Evolutionary conservation across 495 filamentous ascomycete species (phyloP).

Genomic region (Aspergillus bertholletiae): DNA sequence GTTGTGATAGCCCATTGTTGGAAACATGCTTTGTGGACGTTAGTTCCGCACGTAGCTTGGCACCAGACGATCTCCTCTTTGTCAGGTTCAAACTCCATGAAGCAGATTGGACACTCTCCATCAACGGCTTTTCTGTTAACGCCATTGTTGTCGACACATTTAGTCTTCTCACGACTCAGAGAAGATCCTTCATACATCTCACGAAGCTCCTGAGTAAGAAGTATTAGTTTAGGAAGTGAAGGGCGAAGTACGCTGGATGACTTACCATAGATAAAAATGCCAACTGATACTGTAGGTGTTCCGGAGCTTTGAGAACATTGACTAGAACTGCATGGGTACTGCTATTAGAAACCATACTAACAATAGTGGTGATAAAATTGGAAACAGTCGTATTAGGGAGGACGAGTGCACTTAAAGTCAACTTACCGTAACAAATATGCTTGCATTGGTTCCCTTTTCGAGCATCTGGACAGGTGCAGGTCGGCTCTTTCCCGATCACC

Average conservation of each 20-base stretch:
- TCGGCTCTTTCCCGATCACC: slow-evolving; percentile 51
- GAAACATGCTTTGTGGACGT: slow-evolving; percentile 72
- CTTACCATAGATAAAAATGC: slow-evolving; percentile 58
- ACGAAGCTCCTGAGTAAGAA: slow-evolving; percentile 53
- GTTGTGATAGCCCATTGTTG: slow-evolving; percentile 64
- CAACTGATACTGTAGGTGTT: slow-evolving; percentile 67
- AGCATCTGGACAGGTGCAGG: slow-evolving; percentile 66
- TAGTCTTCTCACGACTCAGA: slow-evolving; percentile 19
- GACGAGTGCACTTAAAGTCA: not conserved
- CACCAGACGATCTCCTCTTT: slow-evolving; percentile 67
- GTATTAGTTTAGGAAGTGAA: not conserved
- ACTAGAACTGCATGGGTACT: slow-evolving; percentile 50
- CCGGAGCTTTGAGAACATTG: slow-evolving; percentile 60
- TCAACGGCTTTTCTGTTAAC: slow-evolving; percentile 61
- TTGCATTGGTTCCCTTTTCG: slow-evolving; percentile 71
- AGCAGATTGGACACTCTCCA: slow-evolving; percentile 80
- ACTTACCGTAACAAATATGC: slow-evolving; percentile 61
- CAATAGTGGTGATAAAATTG: not conserved
- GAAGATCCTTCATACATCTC: slow-evolving; percentile 37
- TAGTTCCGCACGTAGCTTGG: slow-evolving; percentile 70
- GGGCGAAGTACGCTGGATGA: not conserved
- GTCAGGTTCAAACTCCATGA: slow-evolving; percentile 57
- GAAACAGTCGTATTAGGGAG: not conserved
- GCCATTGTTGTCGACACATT: slow-evolving; percentile 20
- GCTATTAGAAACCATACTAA: slow-evolving; percentile 14